Conservation (phyloP, 768 basidiomycete species). For the Cystobasidium onofrii region DNA sequence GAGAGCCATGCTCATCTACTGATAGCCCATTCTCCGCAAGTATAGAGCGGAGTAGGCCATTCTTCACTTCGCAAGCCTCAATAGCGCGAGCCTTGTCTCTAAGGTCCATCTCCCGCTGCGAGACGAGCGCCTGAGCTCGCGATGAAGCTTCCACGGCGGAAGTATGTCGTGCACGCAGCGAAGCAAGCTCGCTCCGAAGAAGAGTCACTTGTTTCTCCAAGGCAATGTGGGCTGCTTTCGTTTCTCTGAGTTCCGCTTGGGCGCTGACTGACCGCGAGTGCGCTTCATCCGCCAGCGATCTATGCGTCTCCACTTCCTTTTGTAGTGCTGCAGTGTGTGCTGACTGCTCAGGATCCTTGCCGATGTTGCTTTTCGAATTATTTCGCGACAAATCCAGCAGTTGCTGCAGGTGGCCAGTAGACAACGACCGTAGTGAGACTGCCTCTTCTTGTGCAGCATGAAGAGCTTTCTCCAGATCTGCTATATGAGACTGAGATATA, state of each 20-base stretch:
- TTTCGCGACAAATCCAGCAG: slow-evolving; percentile 16
- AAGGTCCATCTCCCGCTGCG: slow-evolving; percentile 59
- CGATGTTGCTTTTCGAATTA: slow-evolving; percentile 2
- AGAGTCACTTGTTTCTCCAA: slow-evolving; percentile 71
- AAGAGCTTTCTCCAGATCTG: slow-evolving; percentile 37
- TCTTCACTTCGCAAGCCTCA: slow-evolving; percentile 62
- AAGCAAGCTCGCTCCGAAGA: slow-evolving; percentile 70
- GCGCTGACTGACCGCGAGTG: slow-evolving; percentile 6
- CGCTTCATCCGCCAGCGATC: slow-evolving; percentile 34
- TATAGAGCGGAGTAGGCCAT: slow-evolving; percentile 72
- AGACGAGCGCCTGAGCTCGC: slow-evolving; percentile 61
- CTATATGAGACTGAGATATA: neutral
- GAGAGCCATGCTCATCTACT: slow-evolving; percentile 56
- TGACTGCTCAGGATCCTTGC: neutral
- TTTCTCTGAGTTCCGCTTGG: slow-evolving; percentile 33
- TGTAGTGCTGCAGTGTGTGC: slow-evolving; percentile 33
- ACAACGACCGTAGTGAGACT: slow-evolving; percentile 34
- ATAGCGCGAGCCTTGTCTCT: slow-evolving; percentile 59
- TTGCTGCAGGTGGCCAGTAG: slow-evolving; percentile 35
- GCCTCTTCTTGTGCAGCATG: slow-evolving; percentile 34
- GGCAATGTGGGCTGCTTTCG: slow-evolving; percentile 28
- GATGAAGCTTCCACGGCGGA: slow-evolving; percentile 62
- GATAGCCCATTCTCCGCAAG: slow-evolving; percentile 79
- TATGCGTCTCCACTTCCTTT: slow-evolving; percentile 31
- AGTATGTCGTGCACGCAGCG: slow-evolving; percentile 65